Percentiles rank a stretch among this genome's conserved stretches.
phyloP scores from a whole-genome alignment of 148 eudicot genomes.

The Euryodendron excelsum region DNA sequence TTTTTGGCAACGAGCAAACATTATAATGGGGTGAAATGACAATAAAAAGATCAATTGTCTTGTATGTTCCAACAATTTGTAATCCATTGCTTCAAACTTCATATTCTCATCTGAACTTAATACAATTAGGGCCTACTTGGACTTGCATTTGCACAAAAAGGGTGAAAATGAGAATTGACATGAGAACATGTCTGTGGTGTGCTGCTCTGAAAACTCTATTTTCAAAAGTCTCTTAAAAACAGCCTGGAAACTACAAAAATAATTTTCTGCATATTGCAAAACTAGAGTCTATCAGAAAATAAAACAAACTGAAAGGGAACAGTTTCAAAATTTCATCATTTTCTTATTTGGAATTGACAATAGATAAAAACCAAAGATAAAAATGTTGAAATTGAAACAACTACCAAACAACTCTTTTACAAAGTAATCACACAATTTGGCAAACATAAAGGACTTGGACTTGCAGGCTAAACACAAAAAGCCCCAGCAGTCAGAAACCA shows the following conservation, averaged over 20 bases:
- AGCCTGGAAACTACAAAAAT: background rate
- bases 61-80: conserved; percentile 1
- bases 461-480: background rate
- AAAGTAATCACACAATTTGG: background rate
- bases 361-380: background rate
- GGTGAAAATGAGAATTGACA: background rate
- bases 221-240: background rate
- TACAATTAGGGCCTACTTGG: background rate
- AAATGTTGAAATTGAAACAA: background rate
- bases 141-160: background rate
- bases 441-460: background rate
- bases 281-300: background rate
- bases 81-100: conserved; percentile 1
- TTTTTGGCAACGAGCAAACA: background rate
- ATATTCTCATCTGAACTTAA: background rate
- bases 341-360: background rate
- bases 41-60: background rate
- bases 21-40: background rate
- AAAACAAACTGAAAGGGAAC: background rate
- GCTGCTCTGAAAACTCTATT: background rate
- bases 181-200: too few species aligned
- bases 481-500: too few species aligned
- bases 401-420: background rate
- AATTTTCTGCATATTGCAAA: too few species aligned
- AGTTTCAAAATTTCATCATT: background rate